Evolutionary conservation across 352 stramenopile species (phyloP).

Genomic region (Globisporangium paddicum): DNA sequence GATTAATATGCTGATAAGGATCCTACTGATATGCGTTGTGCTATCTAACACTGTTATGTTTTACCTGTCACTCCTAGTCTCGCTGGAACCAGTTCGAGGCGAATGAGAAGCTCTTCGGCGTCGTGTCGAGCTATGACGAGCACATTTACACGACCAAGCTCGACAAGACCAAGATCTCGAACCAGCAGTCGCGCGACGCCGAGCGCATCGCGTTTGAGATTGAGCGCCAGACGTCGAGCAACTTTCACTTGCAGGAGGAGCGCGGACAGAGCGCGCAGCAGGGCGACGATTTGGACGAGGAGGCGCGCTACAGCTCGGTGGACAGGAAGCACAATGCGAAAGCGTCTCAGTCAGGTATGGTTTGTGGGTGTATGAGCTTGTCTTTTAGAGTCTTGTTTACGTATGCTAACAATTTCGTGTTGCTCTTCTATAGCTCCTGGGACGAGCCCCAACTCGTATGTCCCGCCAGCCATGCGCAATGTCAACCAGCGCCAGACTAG

Average conservation of each 20-base stretch:
- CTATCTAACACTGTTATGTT: background rate
- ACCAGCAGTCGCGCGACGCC: slow-evolving; percentile 79
- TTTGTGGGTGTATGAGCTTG: background rate
- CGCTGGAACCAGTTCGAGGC: slow-evolving; percentile 97
- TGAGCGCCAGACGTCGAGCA: slow-evolving; percentile 86
- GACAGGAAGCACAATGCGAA: slow-evolving; percentile 34
- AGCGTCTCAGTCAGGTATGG: background rate
- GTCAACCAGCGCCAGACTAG: slow-evolving; percentile 41
- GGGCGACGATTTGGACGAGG: slow-evolving; percentile 90
- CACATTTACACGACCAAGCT: slow-evolving; percentile 98
- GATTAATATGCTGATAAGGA: background rate
- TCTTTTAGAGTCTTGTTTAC: background rate
- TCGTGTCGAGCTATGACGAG: slow-evolving; percentile 95
- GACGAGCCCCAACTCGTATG: slow-evolving; percentile 44
- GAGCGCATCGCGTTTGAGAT: slow-evolving; percentile 95
- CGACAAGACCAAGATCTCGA: slow-evolving; percentile 91
- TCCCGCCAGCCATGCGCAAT: slow-evolving; percentile 63
- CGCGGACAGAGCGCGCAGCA: slow-evolving; percentile 62
- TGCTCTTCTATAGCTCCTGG: background rate
- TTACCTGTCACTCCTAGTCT: slow-evolving; percentile 14
- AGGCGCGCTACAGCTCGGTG: slow-evolving; percentile 95
- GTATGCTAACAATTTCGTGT: background rate
- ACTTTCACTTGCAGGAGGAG: slow-evolving; percentile 96
- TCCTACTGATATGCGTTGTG: background rate
- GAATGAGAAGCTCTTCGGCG: slow-evolving; percentile 96